Percentiles rank a stretch among this genome's conserved stretches.
Conservation (phyloP, 2,329 filamentous ascomycete genomes). For the Colletotrichum abscissum region DNA sequence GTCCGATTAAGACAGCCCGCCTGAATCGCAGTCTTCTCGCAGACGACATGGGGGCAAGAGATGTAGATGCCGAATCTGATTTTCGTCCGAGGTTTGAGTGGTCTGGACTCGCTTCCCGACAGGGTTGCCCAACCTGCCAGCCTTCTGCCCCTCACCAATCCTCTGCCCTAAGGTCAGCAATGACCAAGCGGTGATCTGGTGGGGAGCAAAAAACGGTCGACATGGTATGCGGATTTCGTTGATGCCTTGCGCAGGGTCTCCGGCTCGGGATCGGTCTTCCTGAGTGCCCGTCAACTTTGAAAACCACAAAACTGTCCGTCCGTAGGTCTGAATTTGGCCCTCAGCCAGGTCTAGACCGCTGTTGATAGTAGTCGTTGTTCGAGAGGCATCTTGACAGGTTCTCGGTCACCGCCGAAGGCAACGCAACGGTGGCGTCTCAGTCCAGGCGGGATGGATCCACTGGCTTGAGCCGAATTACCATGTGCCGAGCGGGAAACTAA, state of each 20-base stretch:
- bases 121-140: constrained; percentile 8
- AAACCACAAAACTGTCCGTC: not conserved
- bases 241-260: not conserved
- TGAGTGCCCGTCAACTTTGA: not conserved
- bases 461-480: constrained; percentile 15
- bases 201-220: constrained; percentile 3
- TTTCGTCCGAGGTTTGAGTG: constrained; percentile 23
- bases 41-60: constrained; percentile 15
- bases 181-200: constrained; percentile 12
- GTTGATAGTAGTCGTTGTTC: not conserved
- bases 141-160: not conserved
- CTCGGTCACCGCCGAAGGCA: not conserved
- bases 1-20: not conserved
- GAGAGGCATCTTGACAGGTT: constrained; percentile 11
- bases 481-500: constrained; percentile 25
- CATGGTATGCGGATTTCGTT: not conserved
- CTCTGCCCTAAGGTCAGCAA: constrained; percentile 13
- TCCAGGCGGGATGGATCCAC: constrained; percentile 7
- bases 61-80: constrained; percentile 14
- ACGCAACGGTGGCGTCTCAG: constrained; percentile 16
- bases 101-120: constrained; percentile 23
- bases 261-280: not conserved
- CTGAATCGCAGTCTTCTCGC: constrained; percentile 15
- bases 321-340: not conserved
- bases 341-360: not conserved